These are phyloP conservation scores for Scheffersomyces stipitis DNA, from an alignment of 805 yeast species.

Conservation along the genomic window DNA sequence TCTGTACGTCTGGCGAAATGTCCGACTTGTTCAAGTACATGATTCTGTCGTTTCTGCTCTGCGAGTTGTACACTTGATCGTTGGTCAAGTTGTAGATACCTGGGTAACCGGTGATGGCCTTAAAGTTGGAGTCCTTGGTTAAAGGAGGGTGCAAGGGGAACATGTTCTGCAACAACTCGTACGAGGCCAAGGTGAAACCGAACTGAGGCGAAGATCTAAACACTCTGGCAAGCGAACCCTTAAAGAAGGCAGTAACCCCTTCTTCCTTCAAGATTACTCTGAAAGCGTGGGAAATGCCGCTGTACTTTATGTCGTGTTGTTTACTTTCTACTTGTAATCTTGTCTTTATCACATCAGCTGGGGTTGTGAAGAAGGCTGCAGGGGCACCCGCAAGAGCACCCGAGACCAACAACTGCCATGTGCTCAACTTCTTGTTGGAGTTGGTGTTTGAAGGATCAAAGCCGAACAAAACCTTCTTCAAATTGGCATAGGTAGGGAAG, in stretches of 20 bases:
- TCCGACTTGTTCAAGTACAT: conserved; percentile 33
- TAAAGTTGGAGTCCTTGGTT: conserved; percentile 43
- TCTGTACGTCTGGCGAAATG: conserved; percentile 11
- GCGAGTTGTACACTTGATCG: conserved; percentile 44
- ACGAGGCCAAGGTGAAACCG: conserved; percentile 97
- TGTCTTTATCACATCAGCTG: conserved; percentile 95
- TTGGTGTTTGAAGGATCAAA: conserved; percentile 67
- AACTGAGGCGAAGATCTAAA: conserved; percentile 96
- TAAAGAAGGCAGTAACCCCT: conserved; percentile 83
- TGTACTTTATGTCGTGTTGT: conserved; percentile 73
- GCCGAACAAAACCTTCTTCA: conserved; percentile 76
- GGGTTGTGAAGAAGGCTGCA: conserved; percentile 94
- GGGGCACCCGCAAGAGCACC: conserved; percentile 99
- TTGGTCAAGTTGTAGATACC: conserved; percentile 46
- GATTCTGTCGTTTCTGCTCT: conserved; percentile 31
- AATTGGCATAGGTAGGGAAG: conserved; percentile 95
- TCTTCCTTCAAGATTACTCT: conserved; percentile 75
- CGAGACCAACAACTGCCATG: conserved; percentile 80
- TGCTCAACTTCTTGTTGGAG: conserved; percentile 58
- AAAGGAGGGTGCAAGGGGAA: conserved; percentile 65
- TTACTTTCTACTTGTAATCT: conserved; percentile 85
- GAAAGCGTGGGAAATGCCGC: conserved; percentile 77
- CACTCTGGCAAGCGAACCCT: conserved; percentile 95
- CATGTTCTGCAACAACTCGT: conserved; percentile 80
- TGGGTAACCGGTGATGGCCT: conserved; percentile 45